These are phyloP conservation scores for Wilcoxina mikolae DNA, from an alignment of 495 filamentous ascomycete genomes.

Conservation along the genomic window DNA sequence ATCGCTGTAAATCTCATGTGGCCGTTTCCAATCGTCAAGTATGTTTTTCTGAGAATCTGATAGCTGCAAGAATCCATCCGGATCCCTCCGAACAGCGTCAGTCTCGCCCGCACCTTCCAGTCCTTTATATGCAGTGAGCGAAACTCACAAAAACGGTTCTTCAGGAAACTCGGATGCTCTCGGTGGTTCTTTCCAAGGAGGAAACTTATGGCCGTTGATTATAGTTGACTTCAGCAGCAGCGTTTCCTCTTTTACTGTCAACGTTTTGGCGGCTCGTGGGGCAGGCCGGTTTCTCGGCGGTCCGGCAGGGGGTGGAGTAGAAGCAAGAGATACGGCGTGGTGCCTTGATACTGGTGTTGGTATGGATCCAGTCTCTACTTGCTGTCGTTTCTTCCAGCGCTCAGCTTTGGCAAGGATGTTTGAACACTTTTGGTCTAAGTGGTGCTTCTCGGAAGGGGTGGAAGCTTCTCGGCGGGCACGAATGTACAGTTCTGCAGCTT, in stretches of 20 bases:
- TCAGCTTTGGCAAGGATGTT: constrained; percentile 55
- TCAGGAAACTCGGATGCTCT: constrained; percentile 38
- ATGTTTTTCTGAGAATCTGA: constrained; percentile 55
- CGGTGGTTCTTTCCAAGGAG: constrained; percentile 58
- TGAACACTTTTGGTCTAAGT: constrained; percentile 49
- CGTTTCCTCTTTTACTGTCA: constrained; percentile 59
- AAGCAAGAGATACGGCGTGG: constrained; percentile 17
- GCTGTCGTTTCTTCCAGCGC: constrained; percentile 43
- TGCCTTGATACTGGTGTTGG: constrained; percentile 12
- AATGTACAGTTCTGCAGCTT: constrained; percentile 65
- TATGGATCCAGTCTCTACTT: neutral
- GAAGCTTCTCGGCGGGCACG: constrained; percentile 45
- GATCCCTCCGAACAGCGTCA: constrained; percentile 41
- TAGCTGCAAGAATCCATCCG: constrained; percentile 47
- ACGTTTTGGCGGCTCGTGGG: constrained; percentile 44
- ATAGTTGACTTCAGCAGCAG: constrained; percentile 63
- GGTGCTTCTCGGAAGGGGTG: constrained; percentile 39
- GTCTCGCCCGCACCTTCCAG: constrained; percentile 14
- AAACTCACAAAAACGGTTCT: constrained; percentile 42
- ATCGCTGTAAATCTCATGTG: constrained; percentile 38
- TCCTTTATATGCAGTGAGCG: neutral
- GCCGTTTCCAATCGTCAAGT: constrained; percentile 70
- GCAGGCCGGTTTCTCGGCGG: neutral
- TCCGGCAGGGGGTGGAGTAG: constrained; percentile 18
- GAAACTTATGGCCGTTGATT: constrained; percentile 66